Evolutionary conservation across 352 stramenopile genomes (phyloP).

Genomic region (Phytophthora tentaculata): DNA sequence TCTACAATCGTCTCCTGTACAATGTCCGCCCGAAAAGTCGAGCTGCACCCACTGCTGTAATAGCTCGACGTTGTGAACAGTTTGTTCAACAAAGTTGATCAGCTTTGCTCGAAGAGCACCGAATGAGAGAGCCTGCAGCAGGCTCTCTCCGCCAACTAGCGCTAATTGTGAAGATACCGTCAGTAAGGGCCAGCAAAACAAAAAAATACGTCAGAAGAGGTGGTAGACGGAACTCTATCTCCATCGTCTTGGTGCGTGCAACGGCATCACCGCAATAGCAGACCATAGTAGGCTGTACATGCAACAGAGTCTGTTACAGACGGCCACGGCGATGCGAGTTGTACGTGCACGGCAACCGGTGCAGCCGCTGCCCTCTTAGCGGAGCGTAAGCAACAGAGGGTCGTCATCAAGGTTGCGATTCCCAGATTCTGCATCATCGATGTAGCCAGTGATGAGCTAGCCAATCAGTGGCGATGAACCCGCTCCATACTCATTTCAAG

Average conservation of each 20-base stretch:
- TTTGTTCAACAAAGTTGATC: too few relatives aligned
- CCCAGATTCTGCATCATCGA: conserved; percentile 4
- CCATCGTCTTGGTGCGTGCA: background rate
- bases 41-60: too few relatives aligned
- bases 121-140: background rate
- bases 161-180: background rate
- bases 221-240: background rate
- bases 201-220: background rate
- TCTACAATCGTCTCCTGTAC: too few relatives aligned
- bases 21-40: too few relatives aligned
- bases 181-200: background rate
- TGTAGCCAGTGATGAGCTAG: conserved; percentile 2
- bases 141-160: background rate
- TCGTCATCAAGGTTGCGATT: conserved; percentile 11
- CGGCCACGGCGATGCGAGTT: background rate
- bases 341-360: background rate
- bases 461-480: conserved; percentile 5
- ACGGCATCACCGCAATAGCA: background rate
- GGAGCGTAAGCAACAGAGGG: conserved; percentile 4
- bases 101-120: background rate
- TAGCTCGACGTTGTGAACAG: too few relatives aligned
- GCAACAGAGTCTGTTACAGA: too few relatives aligned
- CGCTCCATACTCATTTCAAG: background rate
- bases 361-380: background rate
- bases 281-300: too few relatives aligned